phyloP scores from a whole-genome alignment of 2,329 filamentous ascomycete genomes.

The Bertia moriformis region DNA sequence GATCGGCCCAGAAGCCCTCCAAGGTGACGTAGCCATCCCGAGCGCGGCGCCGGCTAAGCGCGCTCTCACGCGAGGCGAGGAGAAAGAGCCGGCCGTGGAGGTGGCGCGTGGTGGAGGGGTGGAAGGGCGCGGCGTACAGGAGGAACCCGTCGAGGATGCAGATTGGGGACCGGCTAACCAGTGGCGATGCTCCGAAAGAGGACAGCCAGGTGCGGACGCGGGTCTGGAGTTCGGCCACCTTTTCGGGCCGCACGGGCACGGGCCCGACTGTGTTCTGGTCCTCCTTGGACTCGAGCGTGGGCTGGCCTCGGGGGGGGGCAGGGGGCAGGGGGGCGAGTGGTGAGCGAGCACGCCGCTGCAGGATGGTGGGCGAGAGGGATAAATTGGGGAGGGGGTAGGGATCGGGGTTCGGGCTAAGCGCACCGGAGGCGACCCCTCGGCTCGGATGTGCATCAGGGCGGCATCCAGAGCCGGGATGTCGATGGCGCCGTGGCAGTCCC shows the following conservation, averaged over 20 bases:
- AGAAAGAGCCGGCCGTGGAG: slow-evolving; percentile 72
- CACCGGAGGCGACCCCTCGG: slow-evolving; percentile 51
- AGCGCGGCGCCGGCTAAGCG: slow-evolving; percentile 51
- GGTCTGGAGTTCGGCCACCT: slow-evolving; percentile 27
- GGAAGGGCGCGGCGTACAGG: slow-evolving; percentile 50
- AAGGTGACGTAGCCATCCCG: slow-evolving; percentile 66
- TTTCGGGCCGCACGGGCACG: slow-evolving; percentile 32
- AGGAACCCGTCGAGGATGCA: slow-evolving; percentile 83
- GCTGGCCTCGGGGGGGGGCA: slow-evolving; percentile 16
- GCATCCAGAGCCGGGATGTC: slow-evolving; percentile 54
- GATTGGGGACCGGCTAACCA: slow-evolving; percentile 24
- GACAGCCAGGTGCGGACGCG: slow-evolving; percentile 30
- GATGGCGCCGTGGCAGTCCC: slow-evolving; percentile 77
- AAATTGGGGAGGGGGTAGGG: not conserved
- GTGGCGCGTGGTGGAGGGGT: slow-evolving; percentile 31
- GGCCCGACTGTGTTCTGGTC: slow-evolving; percentile 46
- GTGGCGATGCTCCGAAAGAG: slow-evolving; percentile 3
- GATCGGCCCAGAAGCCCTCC: slow-evolving; percentile 90
- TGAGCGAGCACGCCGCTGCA: slow-evolving; percentile 3
- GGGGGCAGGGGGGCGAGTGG: too few species aligned
- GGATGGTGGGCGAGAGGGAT: slow-evolving; percentile 14
- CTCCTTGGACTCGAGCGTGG: slow-evolving; percentile 37
- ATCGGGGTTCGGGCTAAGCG: slow-evolving; percentile 12
- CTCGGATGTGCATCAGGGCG: slow-evolving; percentile 56
- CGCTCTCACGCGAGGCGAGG: slow-evolving; percentile 47